phyloP scores from a whole-genome alignment of 2,329 filamentous ascomycete genomes.

The Thermothelomyces thermophilus region DNA sequence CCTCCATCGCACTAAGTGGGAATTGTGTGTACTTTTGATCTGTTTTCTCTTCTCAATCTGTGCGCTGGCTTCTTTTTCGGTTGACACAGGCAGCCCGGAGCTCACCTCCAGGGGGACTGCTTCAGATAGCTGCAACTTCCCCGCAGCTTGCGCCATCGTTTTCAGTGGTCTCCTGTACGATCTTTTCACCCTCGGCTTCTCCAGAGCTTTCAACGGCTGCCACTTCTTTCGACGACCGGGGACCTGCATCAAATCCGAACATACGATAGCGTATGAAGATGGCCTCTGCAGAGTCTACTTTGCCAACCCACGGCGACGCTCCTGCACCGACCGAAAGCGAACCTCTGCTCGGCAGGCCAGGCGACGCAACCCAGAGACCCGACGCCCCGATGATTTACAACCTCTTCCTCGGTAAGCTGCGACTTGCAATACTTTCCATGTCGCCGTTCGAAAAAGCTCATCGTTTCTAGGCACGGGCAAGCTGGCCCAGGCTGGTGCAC shows the following conservation, averaged over 20 bases:
- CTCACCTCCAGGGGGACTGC: background rate
- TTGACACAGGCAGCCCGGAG: background rate
- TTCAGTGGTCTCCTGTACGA: background rate
- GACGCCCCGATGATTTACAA: conserved; percentile 61
- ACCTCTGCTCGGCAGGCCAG: conserved; percentile 38
- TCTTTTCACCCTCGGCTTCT: background rate
- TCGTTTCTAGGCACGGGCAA: conserved; percentile 66
- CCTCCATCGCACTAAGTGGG: too few species aligned
- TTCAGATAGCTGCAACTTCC: background rate
- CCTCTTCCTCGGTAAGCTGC: conserved; percentile 60
- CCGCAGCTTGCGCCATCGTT: background rate
- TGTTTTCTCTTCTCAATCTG: too few species aligned
- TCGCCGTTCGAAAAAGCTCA: background rate
- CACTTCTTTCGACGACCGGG: background rate
- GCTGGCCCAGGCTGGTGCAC: conserved; percentile 70
- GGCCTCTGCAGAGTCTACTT: conserved; percentile 9
- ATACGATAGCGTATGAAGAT: conserved; percentile 2
- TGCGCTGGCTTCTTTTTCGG: too few species aligned
- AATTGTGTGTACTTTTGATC: too few species aligned
- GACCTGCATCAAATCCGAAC: background rate
- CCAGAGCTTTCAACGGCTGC: background rate
- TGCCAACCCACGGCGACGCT: background rate
- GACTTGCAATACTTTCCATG: background rate
- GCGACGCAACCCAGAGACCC: conserved; percentile 53
- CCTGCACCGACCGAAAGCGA: conserved; percentile 31